These are phyloP conservation scores for Kalmusia sp. DNA, from an alignment of 2,329 filamentous ascomycete species.

Conservation along the genomic window DNA sequence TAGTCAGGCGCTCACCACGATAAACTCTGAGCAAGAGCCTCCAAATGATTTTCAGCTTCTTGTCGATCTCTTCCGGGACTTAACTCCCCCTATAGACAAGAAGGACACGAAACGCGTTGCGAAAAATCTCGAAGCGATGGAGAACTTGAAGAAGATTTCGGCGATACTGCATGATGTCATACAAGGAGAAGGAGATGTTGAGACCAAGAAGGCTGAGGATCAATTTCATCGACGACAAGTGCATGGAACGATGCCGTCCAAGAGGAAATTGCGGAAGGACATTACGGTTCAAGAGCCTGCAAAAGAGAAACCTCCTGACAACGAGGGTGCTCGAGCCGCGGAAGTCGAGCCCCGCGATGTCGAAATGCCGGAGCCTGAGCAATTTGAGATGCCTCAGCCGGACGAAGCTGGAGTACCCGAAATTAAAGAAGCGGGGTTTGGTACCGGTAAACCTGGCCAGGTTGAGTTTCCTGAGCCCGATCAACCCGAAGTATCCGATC, in stretches of 20 bases:
- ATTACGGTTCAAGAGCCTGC: background rate
- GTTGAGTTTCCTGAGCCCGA: too few species aligned
- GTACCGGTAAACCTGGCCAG: too few species aligned
- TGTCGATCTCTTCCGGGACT: constrained; percentile 10
- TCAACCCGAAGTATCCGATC: too few species aligned
- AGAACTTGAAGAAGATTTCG: constrained; percentile 17
- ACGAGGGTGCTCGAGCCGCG: too few species aligned
- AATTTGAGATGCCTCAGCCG: too few species aligned
- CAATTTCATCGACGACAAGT: background rate
- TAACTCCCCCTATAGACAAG: constrained; percentile 16
- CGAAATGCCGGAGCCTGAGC: too few species aligned
- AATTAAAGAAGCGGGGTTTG: too few species aligned
- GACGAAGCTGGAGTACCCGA: too few species aligned
- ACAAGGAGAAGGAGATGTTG: constrained; percentile 10
- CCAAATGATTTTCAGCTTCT: constrained; percentile 17
- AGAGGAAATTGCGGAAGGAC: constrained; percentile 3
- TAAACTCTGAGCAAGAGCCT: constrained; percentile 9
- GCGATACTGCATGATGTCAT: constrained; percentile 19
- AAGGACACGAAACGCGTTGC: constrained; percentile 4
- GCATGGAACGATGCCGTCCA: background rate
- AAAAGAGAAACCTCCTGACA: background rate
- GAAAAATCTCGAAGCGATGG: constrained; percentile 8
- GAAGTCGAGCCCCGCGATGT: too few species aligned
- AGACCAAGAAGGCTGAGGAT: constrained; percentile 13
- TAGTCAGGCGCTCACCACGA: constrained; percentile 3